Base-by-base conservation (phyloP, 2,329 filamentous ascomycete genomes). In the Daldinia eschscholtzii region DNA sequence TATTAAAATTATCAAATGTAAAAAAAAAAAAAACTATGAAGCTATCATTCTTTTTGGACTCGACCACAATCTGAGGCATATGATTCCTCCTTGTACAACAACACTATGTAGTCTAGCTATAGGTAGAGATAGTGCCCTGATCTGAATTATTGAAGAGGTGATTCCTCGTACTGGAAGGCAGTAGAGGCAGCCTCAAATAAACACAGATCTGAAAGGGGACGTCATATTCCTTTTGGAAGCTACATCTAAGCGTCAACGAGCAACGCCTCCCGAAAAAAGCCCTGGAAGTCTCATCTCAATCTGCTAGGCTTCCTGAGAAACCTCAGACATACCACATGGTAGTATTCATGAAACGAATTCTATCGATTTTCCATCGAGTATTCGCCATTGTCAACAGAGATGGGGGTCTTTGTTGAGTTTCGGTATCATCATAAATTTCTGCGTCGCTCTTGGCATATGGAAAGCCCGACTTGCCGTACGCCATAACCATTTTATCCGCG, bases 401-500 rank as follows among this genome's bases (percentile, higher is more conserved):
- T 1, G 68, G 64, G 0, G 77, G 52, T n/a, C 30, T 20, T 13
- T 68, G 65, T 71, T 1, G 26, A 9, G 33, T 2, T 0, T 64
- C 56, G 1, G 15, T 12, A 1, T 28, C 15, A 0, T 61, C 71
- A 26, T 74, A 75, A 12, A 73, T 69, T 12, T 73, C 75, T 0
- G 70, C 58, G 5, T 72, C 33, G 7, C 61, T 55, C 68, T 79
- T 79, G n/a, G 72, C 74, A 30, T 78, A 65, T 6, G 77, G 77
- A 50, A 74, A 72, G 0, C 76, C 75, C 12, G 82, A 81, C 70
- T 84, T 83, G 10, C 82, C 82, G 10, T 81, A 72, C 57, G 79
- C 78, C 57, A 83, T 83, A 77, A 75, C 86, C 81, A 69, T 79
- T 13, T 83, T 81, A 15, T 83, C 85, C 0, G 83, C 77, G 0